Percentiles rank a stretch among this genome's conserved stretches.
These are phyloP conservation scores for Calonectria hongkongensis DNA, from an alignment of 2,329 filamentous ascomycete species.

Conservation along the genomic window DNA sequence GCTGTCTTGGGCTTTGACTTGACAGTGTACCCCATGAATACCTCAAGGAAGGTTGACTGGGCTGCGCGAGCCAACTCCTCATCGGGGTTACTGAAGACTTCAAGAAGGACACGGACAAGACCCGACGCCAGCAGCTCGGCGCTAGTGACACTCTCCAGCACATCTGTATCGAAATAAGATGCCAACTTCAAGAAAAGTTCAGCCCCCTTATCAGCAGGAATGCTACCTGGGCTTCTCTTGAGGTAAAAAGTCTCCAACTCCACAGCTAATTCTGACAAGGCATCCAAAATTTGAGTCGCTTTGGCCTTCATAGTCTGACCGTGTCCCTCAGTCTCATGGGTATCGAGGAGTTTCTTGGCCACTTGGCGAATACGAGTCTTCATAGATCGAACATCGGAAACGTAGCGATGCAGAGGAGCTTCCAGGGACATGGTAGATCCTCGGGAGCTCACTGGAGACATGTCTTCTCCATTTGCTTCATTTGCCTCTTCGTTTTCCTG, in stretches of 20 bases:
- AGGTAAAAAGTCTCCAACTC: slow-evolving; percentile 85
- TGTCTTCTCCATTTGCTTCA: slow-evolving; percentile 72
- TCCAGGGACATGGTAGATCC: slow-evolving; percentile 80
- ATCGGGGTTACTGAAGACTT: slow-evolving; percentile 85
- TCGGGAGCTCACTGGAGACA: slow-evolving; percentile 80
- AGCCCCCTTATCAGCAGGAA: slow-evolving; percentile 71
- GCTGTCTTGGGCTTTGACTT: slow-evolving; percentile 79
- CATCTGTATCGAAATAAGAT: slow-evolving; percentile 90
- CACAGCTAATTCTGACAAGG: slow-evolving; percentile 81
- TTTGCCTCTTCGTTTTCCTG: slow-evolving; percentile 74
- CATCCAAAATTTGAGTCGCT: slow-evolving; percentile 83
- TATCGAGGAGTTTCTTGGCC: slow-evolving; percentile 88
- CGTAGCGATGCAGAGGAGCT: slow-evolving; percentile 68
- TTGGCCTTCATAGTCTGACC: slow-evolving; percentile 85
- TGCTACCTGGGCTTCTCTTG: slow-evolving; percentile 67
- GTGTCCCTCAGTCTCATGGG: slow-evolving; percentile 85
- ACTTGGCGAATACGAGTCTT: slow-evolving; percentile 81
- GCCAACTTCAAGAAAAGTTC: slow-evolving; percentile 85
- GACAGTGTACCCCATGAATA: slow-evolving; percentile 89
- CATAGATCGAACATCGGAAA: slow-evolving; percentile 73
- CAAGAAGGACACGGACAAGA: slow-evolving; percentile 88
- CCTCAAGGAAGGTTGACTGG: slow-evolving; percentile 88
- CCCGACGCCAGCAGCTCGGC: slow-evolving; percentile 94
- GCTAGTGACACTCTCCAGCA: slow-evolving; percentile 94
- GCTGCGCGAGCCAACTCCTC: slow-evolving; percentile 78